phyloP scores from a whole-genome alignment of 352 stramenopile species.

The Phytophthora melonis region DNA sequence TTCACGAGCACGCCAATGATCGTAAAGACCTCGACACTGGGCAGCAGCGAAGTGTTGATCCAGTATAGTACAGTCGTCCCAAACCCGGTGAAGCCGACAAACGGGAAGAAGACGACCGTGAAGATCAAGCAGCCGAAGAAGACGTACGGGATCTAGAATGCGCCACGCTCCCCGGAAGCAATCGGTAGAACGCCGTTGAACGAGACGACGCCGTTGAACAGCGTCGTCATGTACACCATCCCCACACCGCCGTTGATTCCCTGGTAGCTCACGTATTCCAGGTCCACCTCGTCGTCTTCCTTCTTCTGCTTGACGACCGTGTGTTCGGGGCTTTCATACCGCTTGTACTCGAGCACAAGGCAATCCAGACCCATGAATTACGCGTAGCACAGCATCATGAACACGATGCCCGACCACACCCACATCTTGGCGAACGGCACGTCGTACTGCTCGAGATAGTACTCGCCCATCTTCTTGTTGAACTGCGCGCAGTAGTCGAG shows the following conservation, averaged over 20 bases:
- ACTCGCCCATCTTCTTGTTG: conserved; percentile 46
- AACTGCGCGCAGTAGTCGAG: conserved; percentile 39
- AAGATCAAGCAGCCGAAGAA: conserved; percentile 6
- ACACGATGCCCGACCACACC: background rate
- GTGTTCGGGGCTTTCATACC: conserved; percentile 5
- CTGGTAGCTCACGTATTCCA: background rate
- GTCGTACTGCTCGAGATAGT: conserved; percentile 44
- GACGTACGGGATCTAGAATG: conserved; percentile 10
- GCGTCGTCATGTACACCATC: background rate
- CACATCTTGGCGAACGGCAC: conserved; percentile 1
- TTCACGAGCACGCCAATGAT: conserved; percentile 40
- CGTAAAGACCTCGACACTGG: conserved; percentile 28
- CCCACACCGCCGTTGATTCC: background rate
- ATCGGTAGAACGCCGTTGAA: background rate
- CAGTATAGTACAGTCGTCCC: conserved; percentile 18
- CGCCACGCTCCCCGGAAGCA: background rate
- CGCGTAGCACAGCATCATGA: conserved; percentile 29
- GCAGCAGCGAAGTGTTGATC: conserved; percentile 41
- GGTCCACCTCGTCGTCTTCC: conserved; percentile 4
- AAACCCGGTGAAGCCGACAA: conserved; percentile 10
- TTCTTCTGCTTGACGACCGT: background rate
- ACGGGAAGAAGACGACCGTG: background rate
- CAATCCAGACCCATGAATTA: conserved; percentile 9
- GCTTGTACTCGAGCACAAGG: conserved; percentile 14
- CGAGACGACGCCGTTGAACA: background rate